phyloP scores from a whole-genome alignment of 768 basidiomycete species.

The Psilocybe azurescens region DNA sequence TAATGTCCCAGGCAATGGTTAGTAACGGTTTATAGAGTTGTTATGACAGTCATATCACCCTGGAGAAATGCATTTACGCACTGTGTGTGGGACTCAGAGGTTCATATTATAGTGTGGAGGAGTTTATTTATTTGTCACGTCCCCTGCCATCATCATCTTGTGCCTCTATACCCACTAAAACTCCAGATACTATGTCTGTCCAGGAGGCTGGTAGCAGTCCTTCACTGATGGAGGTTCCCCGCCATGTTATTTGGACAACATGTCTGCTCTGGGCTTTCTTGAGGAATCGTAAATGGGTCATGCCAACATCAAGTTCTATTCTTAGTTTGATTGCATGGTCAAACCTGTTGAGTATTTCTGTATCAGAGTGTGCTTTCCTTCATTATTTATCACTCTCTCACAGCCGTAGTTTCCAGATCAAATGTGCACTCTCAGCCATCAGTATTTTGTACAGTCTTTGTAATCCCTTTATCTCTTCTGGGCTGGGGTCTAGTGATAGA shows the following conservation, averaged over 20 bases:
- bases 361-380: neutral
- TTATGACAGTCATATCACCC: no score
- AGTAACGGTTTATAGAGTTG: no score
- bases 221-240: neutral
- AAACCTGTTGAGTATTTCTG: neutral
- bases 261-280: neutral
- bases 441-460: constrained; percentile 10
- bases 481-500: neutral
- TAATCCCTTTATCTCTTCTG: neutral
- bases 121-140: no score
- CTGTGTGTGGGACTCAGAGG: no score
- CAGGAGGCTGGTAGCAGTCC: neutral
- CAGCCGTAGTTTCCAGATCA: constrained; percentile 11
- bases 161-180: constrained; percentile 13
- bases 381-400: constrained; percentile 7
- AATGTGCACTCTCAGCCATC: constrained; percentile 1
- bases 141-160: neutral
- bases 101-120: no score
- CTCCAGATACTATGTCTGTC: constrained; percentile 1
- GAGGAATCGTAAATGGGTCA: neutral
- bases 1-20: no score
- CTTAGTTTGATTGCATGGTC: neutral
- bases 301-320: neutral
- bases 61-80: no score
- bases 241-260: neutral